These are phyloP conservation scores for Gossypium gossypioides DNA, from an alignment of 441 rosid genomes.

Conservation along the genomic window DNA sequence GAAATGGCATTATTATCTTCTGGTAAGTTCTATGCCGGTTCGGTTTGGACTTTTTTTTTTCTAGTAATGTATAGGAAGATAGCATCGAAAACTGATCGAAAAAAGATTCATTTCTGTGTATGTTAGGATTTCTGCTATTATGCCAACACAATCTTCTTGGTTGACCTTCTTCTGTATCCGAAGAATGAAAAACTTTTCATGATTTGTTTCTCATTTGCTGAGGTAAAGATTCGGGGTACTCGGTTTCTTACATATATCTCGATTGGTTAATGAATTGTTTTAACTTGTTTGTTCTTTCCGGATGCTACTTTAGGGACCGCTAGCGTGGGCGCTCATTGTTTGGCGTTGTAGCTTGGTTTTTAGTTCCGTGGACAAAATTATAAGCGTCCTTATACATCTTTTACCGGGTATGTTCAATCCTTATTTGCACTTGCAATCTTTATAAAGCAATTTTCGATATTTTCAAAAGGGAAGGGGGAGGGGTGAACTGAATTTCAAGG, in stretches of 20 bases:
- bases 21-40: conserved; percentile 40
- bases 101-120: conserved; percentile 12
- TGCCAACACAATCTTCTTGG: conserved; percentile 89
- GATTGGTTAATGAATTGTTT: conserved; percentile 9
- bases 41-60: neutral
- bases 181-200: conserved; percentile 80
- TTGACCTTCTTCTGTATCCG: conserved; percentile 71
- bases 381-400: conserved; percentile 94
- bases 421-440: neutral
- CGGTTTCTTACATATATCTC: neutral
- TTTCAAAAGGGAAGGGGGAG: neutral
- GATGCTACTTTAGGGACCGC: conserved; percentile 60
- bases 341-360: conserved; percentile 99
- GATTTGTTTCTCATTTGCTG: conserved; percentile 97
- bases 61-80: neutral
- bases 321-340: conserved; percentile 92
- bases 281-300: neutral
- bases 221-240: conserved; percentile 37
- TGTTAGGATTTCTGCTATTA: conserved; percentile 90
- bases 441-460: neutral
- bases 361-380: conserved; percentile 79
- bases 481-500: neutral
- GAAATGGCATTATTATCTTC: conserved; percentile 96
- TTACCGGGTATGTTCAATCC: conserved; percentile 61
- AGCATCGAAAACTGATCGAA: neutral